Evolutionary conservation across 2,329 filamentous ascomycete genomes (phyloP).

Genomic region (Claviceps purpurea): DNA sequence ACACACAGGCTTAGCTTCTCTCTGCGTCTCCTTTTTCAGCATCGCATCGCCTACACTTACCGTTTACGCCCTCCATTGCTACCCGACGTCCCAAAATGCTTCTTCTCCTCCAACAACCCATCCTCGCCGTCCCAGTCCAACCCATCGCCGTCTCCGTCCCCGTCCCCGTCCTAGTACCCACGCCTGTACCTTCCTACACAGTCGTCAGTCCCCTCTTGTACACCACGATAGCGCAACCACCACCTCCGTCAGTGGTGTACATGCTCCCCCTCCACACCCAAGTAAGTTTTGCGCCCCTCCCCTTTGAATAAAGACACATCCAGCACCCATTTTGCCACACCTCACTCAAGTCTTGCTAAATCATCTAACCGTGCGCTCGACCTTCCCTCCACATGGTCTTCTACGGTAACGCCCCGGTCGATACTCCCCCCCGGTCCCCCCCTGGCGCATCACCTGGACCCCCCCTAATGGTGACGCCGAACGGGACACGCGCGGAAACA

Average conservation of each 20-base stretch:
- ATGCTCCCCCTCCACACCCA: neutral
- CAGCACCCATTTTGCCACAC: too few relatives aligned
- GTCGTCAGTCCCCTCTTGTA: neutral
- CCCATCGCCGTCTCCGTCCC: neutral
- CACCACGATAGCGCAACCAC: neutral
- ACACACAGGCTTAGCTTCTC: neutral
- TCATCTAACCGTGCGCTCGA: neutral
- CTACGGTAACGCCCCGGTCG: neutral
- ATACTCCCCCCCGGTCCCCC: neutral
- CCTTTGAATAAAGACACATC: neutral
- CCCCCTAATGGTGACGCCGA: too few relatives aligned
- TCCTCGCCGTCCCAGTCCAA: constrained; percentile 9
- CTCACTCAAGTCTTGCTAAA: neutral
- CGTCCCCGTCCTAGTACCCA: neutral
- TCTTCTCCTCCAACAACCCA: constrained; percentile 14
- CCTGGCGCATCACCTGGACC: neutral
- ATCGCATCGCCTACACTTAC: neutral
- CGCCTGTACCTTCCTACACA: neutral
- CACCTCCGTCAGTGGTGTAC: neutral
- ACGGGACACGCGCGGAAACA: too few relatives aligned
- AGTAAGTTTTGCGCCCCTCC: neutral
- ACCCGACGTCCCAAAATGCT: constrained; percentile 9
- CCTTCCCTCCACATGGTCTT: constrained; percentile 3
- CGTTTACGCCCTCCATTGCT: too few relatives aligned
- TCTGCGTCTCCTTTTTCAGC: neutral